These are phyloP conservation scores for Chalciporus chontae DNA, from an alignment of 768 basidiomycete genomes.

Conservation along the genomic window DNA sequence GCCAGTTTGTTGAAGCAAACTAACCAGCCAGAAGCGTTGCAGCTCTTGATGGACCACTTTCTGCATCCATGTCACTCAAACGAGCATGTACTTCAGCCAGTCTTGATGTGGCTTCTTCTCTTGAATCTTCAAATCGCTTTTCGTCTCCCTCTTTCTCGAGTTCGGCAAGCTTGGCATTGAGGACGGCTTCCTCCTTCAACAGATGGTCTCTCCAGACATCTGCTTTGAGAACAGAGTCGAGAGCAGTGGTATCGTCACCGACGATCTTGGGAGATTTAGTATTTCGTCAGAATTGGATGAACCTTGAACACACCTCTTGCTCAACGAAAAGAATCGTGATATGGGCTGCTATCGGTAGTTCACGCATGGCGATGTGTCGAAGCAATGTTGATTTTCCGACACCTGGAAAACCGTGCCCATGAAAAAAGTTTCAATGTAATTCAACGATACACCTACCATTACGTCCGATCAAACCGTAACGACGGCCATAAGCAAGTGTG, in stretches of 20 bases:
- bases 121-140: slow-evolving; percentile 76
- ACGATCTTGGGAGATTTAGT: slow-evolving; percentile 52
- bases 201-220: slow-evolving; percentile 98
- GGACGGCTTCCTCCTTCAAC: slow-evolving; percentile 72
- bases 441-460: slow-evolving; percentile 47
- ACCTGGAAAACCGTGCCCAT: slow-evolving; percentile 39
- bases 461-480: slow-evolving; percentile 89
- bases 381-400: slow-evolving; percentile 97
- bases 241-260: slow-evolving; percentile 89
- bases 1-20: slow-evolving; percentile 3
- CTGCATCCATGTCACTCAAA: slow-evolving; percentile 97
- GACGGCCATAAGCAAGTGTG: slow-evolving; percentile 83
- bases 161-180: slow-evolving; percentile 69
- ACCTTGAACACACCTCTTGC: slow-evolving; percentile 76
- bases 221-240: slow-evolving; percentile 97
- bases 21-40: slow-evolving; percentile 83
- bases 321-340: slow-evolving; percentile 98
- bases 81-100: slow-evolving; percentile 87
- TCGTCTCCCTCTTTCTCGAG: slow-evolving; percentile 76
- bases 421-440: neutral
- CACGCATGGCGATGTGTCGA: slow-evolving; percentile 91
- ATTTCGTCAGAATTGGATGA: neutral
- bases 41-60: slow-evolving; percentile 92
- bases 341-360: slow-evolving; percentile 89
- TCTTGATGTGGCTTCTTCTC: slow-evolving; percentile 78